A percentile compares a stretch with the other conserved stretches of the same genome.
Evolutionary conservation across 768 basidiomycete genomes (phyloP).

Genomic region (Daedaleopsis nitida): DNA sequence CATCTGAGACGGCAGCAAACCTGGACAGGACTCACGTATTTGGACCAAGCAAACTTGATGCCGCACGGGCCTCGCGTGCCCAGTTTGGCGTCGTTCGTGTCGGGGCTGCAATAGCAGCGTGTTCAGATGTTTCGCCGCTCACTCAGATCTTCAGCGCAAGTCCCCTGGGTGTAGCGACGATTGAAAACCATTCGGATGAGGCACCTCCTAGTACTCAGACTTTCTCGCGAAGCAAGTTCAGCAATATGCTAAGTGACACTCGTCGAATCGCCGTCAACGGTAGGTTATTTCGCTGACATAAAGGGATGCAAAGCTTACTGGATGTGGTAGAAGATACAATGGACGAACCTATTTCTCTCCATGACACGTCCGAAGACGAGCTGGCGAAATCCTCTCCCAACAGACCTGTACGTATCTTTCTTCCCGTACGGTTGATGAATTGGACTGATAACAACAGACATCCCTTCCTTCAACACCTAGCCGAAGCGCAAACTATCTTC

Average conservation of each 20-base stretch:
- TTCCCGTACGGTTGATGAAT: neutral
- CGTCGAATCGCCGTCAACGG: neutral
- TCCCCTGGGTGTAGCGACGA: neutral
- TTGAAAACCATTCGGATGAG: neutral
- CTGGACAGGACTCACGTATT: conserved; percentile 33
- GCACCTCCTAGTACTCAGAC: conserved; percentile 25
- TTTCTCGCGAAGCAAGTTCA: conserved; percentile 27
- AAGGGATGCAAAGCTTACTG: too few species aligned
- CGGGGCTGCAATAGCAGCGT: conserved; percentile 7
- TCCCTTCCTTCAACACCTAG: conserved; percentile 23
- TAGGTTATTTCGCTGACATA: neutral
- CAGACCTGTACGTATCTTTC: conserved; percentile 11
- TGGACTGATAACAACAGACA: conserved; percentile 40
- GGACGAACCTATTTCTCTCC: conserved; percentile 13
- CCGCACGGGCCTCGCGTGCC: conserved; percentile 3
- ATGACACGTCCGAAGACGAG: conserved; percentile 13
- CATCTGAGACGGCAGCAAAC: conserved; percentile 29
- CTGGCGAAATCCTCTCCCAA: neutral
- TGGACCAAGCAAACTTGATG: conserved; percentile 20
- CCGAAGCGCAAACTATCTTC: conserved; percentile 33
- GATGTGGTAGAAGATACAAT: neutral
- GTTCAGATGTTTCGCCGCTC: conserved; percentile 13
- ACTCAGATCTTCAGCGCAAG: conserved; percentile 2
- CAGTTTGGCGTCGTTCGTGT: conserved; percentile 1
- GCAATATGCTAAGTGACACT: neutral